A percentile compares a stretch with the other conserved stretches of the same genome.
phyloP scores from a whole-genome alignment of 2,329 filamentous ascomycete genomes.

The Calonectria pseudoreteaudii region DNA sequence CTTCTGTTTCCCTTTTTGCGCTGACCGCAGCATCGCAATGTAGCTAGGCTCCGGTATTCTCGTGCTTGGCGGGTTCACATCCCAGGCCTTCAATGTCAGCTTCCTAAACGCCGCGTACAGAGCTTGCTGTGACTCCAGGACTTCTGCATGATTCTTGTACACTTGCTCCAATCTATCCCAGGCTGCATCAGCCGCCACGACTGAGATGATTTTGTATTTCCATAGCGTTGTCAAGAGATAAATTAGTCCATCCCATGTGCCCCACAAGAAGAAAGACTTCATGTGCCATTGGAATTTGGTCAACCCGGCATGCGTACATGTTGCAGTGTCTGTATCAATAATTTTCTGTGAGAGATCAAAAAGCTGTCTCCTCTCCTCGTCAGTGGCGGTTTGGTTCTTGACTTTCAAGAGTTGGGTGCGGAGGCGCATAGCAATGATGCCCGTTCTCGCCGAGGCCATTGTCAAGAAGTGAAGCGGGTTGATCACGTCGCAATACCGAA shows the following conservation, averaged over 20 bases:
- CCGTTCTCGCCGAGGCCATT: slow-evolving; percentile 41
- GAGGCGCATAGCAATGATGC: slow-evolving; percentile 42
- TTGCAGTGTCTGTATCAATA: slow-evolving; percentile 48
- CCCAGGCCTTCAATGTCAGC: slow-evolving; percentile 50
- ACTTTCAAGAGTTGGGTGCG: slow-evolving; percentile 35
- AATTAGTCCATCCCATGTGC: slow-evolving; percentile 48
- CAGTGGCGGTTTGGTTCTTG: slow-evolving; percentile 41
- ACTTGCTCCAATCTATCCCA: slow-evolving; percentile 44
- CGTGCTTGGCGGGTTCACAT: slow-evolving; percentile 27
- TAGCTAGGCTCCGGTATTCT: slow-evolving; percentile 34
- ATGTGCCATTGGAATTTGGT: slow-evolving; percentile 47
- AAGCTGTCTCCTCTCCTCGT: slow-evolving; percentile 37
- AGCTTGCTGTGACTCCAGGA: slow-evolving; percentile 41
- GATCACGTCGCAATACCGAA: slow-evolving; percentile 57
- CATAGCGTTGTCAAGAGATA: slow-evolving; percentile 44
- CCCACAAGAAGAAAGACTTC: slow-evolving; percentile 46
- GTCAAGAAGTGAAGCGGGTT: slow-evolving; percentile 52
- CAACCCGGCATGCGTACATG: slow-evolving; percentile 39
- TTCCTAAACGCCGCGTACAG: slow-evolving; percentile 45
- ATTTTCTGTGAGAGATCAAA: slow-evolving; percentile 52
- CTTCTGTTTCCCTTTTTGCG: not conserved
- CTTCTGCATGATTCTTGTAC: slow-evolving; percentile 45
- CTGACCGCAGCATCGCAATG: slow-evolving; percentile 32
- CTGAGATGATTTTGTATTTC: slow-evolving; percentile 36
- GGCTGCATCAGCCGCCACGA: slow-evolving; percentile 25